Evolutionary conservation across 139 green algal species (phyloP).

Genomic region (Diplosphaera chodatii): DNA sequence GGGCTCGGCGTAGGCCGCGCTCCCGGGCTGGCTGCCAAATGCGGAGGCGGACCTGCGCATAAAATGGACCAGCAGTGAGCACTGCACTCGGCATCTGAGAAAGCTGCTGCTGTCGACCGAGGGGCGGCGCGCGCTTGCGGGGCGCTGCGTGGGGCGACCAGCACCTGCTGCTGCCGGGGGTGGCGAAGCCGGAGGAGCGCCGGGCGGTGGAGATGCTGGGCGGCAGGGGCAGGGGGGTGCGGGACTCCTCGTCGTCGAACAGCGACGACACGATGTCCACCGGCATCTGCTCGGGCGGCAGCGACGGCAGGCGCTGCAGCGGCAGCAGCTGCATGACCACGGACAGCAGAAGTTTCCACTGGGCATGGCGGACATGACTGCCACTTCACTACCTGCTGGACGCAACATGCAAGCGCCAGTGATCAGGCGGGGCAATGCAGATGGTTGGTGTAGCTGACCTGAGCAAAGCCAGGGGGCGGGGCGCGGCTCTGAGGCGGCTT

Average conservation of each 20-base stretch:
- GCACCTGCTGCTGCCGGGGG: background rate
- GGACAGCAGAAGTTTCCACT: too few relatives aligned
- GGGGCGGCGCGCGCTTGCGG: too few relatives aligned
- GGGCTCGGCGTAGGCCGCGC: too few relatives aligned
- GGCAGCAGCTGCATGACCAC: background rate
- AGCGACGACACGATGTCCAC: conserved; percentile 3
- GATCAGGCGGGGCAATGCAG: too few relatives aligned
- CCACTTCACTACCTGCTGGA: background rate
- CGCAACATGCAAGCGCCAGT: too few relatives aligned
- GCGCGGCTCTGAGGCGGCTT: background rate
- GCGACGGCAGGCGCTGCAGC: background rate
- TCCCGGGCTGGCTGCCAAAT: background rate
- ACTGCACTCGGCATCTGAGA: too few relatives aligned
- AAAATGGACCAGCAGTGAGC: background rate
- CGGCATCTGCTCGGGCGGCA: conserved; percentile 1
- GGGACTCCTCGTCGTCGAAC: background rate
- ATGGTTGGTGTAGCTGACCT: too few relatives aligned
- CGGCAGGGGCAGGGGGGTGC: background rate
- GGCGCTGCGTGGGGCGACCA: too few relatives aligned
- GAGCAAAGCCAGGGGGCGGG: background rate
- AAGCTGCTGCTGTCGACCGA: background rate
- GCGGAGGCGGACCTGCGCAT: background rate
- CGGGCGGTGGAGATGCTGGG: background rate
- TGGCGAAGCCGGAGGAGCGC: background rate
- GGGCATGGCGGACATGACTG: too few relatives aligned